Evolutionary conservation across 306 rosid genomes (phyloP).

Genomic region (Vigna mungo): DNA sequence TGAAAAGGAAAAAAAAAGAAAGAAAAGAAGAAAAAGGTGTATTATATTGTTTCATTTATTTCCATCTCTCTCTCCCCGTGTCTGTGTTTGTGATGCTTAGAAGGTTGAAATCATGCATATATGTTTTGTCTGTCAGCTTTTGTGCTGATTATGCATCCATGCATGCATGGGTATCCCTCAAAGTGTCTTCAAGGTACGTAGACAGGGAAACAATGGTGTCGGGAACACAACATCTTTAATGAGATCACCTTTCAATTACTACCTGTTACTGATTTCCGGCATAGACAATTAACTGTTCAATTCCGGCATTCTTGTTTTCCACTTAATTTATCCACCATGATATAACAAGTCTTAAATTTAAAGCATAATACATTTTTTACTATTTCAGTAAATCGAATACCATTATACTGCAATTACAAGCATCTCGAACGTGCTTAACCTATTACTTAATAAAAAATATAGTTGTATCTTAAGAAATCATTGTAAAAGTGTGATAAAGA

Average conservation of each 20-base stretch:
- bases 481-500: too few relatives aligned
- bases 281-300: slow-evolving; percentile 2
- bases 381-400: too few relatives aligned
- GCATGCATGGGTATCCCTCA: background rate
- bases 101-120: background rate
- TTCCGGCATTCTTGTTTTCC: background rate
- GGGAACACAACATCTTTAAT: slow-evolving; percentile 23
- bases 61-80: slow-evolving; percentile 27
- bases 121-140: slow-evolving; percentile 24
- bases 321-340: background rate
- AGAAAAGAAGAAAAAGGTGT: too few relatives aligned
- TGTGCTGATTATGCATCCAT: background rate
- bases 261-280: slow-evolving; percentile 2
- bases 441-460: too few relatives aligned
- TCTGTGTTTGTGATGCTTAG: slow-evolving; percentile 15
- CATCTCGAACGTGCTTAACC: too few relatives aligned
- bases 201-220: slow-evolving; percentile 45
- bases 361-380: too few relatives aligned
- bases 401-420: too few relatives aligned
- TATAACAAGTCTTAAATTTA: too few relatives aligned
- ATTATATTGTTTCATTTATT: background rate
- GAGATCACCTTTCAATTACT: background rate
- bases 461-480: too few relatives aligned
- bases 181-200: background rate
- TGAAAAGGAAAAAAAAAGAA: background rate